These are phyloP conservation scores for Alternaria brassicicola DNA, from an alignment of 2,329 filamentous ascomycete species.

Conservation along the genomic window DNA sequence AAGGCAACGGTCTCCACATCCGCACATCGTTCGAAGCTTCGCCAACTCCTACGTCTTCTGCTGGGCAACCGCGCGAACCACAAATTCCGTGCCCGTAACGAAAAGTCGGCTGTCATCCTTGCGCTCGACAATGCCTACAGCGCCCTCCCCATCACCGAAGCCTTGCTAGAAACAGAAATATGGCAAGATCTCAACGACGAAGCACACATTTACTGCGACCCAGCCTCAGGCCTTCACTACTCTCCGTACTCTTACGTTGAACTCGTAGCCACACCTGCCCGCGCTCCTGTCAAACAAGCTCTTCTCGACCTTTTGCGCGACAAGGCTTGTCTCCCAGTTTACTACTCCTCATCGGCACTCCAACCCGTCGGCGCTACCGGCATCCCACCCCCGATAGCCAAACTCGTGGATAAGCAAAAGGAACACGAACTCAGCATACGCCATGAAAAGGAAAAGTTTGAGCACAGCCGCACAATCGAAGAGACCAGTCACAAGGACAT, in stretches of 20 bases:
- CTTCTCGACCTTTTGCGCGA: slow-evolving; percentile 41
- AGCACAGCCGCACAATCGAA: slow-evolving; percentile 37
- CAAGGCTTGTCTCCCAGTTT: slow-evolving; percentile 42
- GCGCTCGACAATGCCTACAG: slow-evolving; percentile 63
- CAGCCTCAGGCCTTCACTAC: slow-evolving; percentile 61
- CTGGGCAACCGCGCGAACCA: slow-evolving; percentile 64
- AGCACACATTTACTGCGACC: slow-evolving; percentile 52
- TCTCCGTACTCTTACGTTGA: slow-evolving; percentile 69
- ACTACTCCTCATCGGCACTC: slow-evolving; percentile 46
- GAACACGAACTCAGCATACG: slow-evolving; percentile 38
- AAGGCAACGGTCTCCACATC: slow-evolving; percentile 57
- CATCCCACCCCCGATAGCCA: slow-evolving; percentile 34
- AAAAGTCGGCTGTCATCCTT: slow-evolving; percentile 65
- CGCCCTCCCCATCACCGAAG: slow-evolving; percentile 61
- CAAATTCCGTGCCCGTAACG: slow-evolving; percentile 58
- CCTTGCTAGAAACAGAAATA: slow-evolving; percentile 67
- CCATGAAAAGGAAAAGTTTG: slow-evolving; percentile 35
- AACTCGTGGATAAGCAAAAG: slow-evolving; percentile 41
- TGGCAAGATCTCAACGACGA: slow-evolving; percentile 69
- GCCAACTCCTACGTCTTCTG: slow-evolving; percentile 60
- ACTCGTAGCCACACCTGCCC: slow-evolving; percentile 29
- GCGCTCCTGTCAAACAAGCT: slow-evolving; percentile 22
- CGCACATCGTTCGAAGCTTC: slow-evolving; percentile 33
- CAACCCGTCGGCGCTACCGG: slow-evolving; percentile 47
- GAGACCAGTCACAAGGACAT: slow-evolving; percentile 38